Evolutionary conservation across 352 stramenopile genomes (phyloP), one percentile per base, ranked within the genome.

Genomic region (Phytophthora macrochlamydospora): DNA sequence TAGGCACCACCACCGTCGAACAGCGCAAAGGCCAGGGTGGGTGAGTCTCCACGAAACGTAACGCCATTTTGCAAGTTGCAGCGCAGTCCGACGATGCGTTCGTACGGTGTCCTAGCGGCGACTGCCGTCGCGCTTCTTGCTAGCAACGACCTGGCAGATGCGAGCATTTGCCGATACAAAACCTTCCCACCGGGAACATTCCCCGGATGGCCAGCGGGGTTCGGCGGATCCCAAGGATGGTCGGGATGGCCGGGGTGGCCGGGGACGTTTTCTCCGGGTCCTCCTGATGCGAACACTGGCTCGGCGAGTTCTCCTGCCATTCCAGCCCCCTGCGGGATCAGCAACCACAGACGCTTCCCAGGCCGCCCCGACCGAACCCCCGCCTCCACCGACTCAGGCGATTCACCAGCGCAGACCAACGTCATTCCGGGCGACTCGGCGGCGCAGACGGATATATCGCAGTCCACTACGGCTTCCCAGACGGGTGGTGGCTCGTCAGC

Each of bases 101-200:
- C 62, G 35, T 56, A 60, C 43, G 32, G 37, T 8, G n/a, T 68
- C 14, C 40, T 68, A 30, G 28, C 59, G 14, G 46, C 32, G 24
- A 58, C 61, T 33, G 53, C 61, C 3, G 37, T 33, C 9, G 53
- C 53, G 31, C 5, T 59, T 6, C 31, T 68, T n/a, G 38, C 61
- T n/a, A 49, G 46, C 18, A 55, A 31, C 48, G 42, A 58, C 28
- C 8, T 48, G 4, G 51, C 12, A 7, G 37, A 3, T 3, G 61
- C 61, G 29, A 55, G 55, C 5, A 62, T 56, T 28, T 67, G 60
- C 38, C 24, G 43, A n/a, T 29, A 12, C 43, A 67, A 67, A 24
- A 62, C 38, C 12, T 56, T 14, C 14, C 51, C 59, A 31, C 59
- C 59, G 18, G 35, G 35, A 6, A 40, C 35, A 11, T 40, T 40